Percentiles rank a stretch among this genome's conserved stretches.
These are phyloP conservation scores for Candida easanensis DNA, from an alignment of 805 yeast genomes.

Conservation along the genomic window DNA sequence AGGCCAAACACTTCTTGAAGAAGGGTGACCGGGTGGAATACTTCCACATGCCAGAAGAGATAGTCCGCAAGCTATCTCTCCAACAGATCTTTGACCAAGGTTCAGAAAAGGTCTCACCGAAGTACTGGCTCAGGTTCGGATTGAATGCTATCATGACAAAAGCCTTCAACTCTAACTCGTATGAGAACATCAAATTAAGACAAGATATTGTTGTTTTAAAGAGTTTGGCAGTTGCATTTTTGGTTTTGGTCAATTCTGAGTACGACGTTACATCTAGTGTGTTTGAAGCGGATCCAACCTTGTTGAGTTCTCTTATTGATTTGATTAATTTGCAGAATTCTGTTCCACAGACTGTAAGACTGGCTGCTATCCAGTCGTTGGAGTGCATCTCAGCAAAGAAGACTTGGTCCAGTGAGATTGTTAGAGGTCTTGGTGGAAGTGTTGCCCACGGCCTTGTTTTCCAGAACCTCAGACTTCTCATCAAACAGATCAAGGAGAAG, in stretches of 20 bases:
- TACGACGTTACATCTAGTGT: slow-evolving; percentile 61
- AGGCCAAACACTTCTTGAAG: slow-evolving; percentile 4
- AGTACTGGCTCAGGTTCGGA: slow-evolving; percentile 62
- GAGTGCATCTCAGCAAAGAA: slow-evolving; percentile 66
- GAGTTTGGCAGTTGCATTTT: slow-evolving; percentile 63
- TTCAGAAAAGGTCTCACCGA: slow-evolving; percentile 52
- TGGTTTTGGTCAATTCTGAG: slow-evolving; percentile 54
- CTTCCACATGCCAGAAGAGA: slow-evolving; percentile 52
- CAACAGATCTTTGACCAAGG: slow-evolving; percentile 68
- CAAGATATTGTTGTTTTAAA: slow-evolving; percentile 59
- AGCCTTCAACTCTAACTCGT: slow-evolving; percentile 59
- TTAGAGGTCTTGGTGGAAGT: slow-evolving; percentile 78
- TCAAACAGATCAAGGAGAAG: slow-evolving; percentile 45
- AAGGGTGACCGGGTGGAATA: slow-evolving; percentile 44
- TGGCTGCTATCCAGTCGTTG: slow-evolving; percentile 62
- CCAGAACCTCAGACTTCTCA: slow-evolving; percentile 65
- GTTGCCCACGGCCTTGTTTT: slow-evolving; percentile 81
- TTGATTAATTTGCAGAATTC: slow-evolving; percentile 64
- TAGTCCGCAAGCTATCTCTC: slow-evolving; percentile 48
- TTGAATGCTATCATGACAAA: slow-evolving; percentile 64
- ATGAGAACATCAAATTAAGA: slow-evolving; percentile 53
- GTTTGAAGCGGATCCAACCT: slow-evolving; percentile 69
- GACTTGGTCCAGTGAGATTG: slow-evolving; percentile 71
- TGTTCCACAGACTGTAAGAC: slow-evolving; percentile 51
- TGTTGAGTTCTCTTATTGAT: slow-evolving; percentile 67